Evolutionary conservation across 495 filamentous ascomycete genomes (phyloP), one percentile per base, ranked within the genome.

Genomic region (Aspergillus biplanus): DNA sequence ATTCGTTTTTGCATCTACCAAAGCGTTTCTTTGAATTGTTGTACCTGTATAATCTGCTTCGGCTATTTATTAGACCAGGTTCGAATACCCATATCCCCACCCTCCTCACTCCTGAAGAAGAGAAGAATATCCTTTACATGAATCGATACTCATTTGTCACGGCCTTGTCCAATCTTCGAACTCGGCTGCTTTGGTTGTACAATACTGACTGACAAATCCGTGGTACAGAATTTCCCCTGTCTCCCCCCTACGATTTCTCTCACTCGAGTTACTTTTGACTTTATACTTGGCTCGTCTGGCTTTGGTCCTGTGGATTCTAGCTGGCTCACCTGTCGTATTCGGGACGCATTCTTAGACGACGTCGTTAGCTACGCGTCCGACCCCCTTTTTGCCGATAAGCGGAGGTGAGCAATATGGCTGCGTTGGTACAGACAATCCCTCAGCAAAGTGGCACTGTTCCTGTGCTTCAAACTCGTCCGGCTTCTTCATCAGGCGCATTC

Each of bases 351-450:
- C 56, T 44, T 53, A 44, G 15, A 53, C 61, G 65, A 64, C 68
- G 68, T 48, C 53, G 59, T 59, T 57, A 46, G 39, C 54, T 48
- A 70, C 68, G 68, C 68, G 68, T 70, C 68, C 42, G 33, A 59
- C 37, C 47, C 59, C 57, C 37, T 65, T 59, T 61, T 56, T 50
- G 54, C 56, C 62, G 58, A 60, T 50, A 52, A 62, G 68, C 60
- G 62, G 70, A 73, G 64, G 69, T 68, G 71, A 75, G 68, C 79
- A 81, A 71, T 74, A 96, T 96, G 92, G 92, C 92, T 80, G 91
- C 92, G 77, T 85, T 96, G 80, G 91, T 95, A 77, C 92, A 96
- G 83, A 86, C 92, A 65, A 93, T 93, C 73, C 89, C 92, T 69
- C 86, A 90, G 78, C 91, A 92, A 77, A 87, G 87, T 74, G 85